Conservation (phyloP, 73 alveolate species). For the Uronychia setigera region DNA sequence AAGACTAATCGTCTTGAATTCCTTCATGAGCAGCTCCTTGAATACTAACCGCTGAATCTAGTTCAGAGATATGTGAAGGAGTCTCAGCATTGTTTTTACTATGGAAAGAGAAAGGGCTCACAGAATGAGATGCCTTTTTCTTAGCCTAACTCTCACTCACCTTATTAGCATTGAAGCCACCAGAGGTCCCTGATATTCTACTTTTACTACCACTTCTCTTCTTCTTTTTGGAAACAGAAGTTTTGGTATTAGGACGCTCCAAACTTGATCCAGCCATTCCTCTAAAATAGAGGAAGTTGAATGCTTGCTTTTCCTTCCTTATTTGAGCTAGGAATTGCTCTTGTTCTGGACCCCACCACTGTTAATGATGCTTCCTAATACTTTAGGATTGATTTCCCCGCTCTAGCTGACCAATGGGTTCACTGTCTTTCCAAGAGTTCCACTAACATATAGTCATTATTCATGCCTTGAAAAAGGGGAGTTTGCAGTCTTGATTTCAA, state of each 20-base stretch:
- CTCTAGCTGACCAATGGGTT: background rate
- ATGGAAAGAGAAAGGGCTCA: background rate
- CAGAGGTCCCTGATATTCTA: background rate
- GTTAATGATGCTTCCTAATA: no score
- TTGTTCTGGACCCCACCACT: background rate
- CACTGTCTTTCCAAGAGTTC: background rate
- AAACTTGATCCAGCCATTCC: background rate
- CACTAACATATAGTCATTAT: background rate
- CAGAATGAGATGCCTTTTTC: background rate
- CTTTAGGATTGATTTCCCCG: background rate
- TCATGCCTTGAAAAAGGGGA: background rate
- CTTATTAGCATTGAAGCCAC: background rate
- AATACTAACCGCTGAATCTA: background rate
- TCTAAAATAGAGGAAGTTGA: background rate
- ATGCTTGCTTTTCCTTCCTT: background rate
- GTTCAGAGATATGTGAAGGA: background rate
- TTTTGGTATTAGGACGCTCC: background rate
- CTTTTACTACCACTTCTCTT: background rate
- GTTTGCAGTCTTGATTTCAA: background rate
- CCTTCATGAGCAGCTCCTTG: background rate
- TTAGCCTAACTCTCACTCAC: background rate
- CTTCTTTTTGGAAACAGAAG: background rate
- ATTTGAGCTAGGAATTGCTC: background rate
- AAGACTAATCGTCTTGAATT: background rate
- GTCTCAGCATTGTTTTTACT: background rate